These are phyloP conservation scores for Melampsora larici-populina DNA, from an alignment of 1,284 basidiomycete species.

Conservation along the genomic window DNA sequence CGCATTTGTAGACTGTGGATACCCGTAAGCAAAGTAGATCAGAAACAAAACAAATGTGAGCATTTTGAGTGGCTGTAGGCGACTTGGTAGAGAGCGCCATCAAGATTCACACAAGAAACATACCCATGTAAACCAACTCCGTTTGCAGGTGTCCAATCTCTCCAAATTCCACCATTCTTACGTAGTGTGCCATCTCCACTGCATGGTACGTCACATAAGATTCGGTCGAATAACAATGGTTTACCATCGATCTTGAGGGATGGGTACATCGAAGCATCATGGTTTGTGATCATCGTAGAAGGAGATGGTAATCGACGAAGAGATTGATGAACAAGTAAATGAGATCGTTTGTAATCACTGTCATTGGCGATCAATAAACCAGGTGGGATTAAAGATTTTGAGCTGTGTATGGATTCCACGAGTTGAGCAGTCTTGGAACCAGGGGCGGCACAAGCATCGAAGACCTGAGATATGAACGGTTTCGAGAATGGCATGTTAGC, in stretches of 20 bases:
- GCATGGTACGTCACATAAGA: slow-evolving; percentile 95
- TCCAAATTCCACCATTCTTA: slow-evolving; percentile 96
- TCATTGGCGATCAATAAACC: slow-evolving; percentile 86
- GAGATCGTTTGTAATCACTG: slow-evolving; percentile 86
- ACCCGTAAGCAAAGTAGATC: slow-evolving; percentile 26
- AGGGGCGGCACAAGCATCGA: slow-evolving; percentile 99
- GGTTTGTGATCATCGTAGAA: slow-evolving; percentile 89
- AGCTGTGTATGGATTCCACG: slow-evolving; percentile 76
- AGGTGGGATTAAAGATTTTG: slow-evolving; percentile 56
- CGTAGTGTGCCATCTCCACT: slow-evolving; percentile 93
- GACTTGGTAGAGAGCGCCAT: too few relatives aligned
- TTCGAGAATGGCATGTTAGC: background rate
- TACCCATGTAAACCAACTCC: slow-evolving; percentile 86
- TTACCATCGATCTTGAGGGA: slow-evolving; percentile 61
- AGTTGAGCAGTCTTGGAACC: slow-evolving; percentile 96
- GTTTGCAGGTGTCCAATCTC: slow-evolving; percentile 80
- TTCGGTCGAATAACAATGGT: slow-evolving; percentile 79
- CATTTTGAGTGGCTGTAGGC: background rate
- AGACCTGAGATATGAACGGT: slow-evolving; percentile 61
- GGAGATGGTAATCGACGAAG: slow-evolving; percentile 81
- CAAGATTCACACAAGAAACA: slow-evolving; percentile 49
- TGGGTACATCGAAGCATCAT: slow-evolving; percentile 87
- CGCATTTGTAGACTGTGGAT: slow-evolving; percentile 74
- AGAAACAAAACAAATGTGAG: slow-evolving; percentile 4
- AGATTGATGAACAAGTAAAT: slow-evolving; percentile 97